phyloP scores from a whole-genome alignment of 225 moss, liverwort and hornwort species.

The Straminergon stramineum region DNA sequence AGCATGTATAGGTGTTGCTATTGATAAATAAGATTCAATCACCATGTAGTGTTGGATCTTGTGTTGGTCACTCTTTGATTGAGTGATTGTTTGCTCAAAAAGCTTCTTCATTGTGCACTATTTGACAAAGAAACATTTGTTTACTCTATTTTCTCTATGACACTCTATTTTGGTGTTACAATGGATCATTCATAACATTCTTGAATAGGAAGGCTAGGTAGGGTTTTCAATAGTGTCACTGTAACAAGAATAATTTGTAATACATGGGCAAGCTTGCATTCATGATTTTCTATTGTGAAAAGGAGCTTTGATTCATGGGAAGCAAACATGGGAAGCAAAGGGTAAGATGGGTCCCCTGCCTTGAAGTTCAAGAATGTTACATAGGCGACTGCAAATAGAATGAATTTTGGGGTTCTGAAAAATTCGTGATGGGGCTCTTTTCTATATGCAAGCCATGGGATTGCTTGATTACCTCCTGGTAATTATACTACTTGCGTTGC shows the following conservation, averaged over 20 bases:
- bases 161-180: not conserved
- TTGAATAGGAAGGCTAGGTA: not conserved
- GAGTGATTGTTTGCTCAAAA: not conserved
- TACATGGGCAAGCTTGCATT: not conserved
- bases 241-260: not conserved
- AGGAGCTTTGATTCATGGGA: not conserved
- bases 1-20: not conserved
- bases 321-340: not conserved
- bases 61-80: not conserved
- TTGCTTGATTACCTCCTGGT: not conserved
- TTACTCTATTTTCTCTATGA: not conserved
- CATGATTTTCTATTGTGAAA: not conserved
- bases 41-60: not conserved
- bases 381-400: not conserved
- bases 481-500: not conserved
- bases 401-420: not conserved
- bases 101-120: not conserved
- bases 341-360: not conserved
- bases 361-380: not conserved
- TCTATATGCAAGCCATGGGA: not conserved
- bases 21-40: not conserved
- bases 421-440: not conserved
- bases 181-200: not conserved
- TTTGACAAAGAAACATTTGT: not conserved
- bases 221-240: not conserved